phyloP scores from a whole-genome alignment of 2,329 filamentous ascomycete species.

The Beauveria sp. region DNA sequence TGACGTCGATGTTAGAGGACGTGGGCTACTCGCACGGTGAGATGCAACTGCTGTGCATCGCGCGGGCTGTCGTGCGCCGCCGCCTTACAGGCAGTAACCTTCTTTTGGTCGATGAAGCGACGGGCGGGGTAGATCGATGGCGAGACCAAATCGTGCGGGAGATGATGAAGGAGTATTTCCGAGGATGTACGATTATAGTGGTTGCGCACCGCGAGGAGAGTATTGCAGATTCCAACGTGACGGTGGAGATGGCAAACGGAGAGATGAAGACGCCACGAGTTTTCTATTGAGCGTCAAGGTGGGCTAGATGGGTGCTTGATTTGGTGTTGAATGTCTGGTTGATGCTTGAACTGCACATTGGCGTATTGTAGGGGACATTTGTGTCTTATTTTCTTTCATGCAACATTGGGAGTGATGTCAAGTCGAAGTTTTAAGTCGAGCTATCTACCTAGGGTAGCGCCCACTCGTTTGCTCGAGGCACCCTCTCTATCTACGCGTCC shows the following conservation, averaged over 20 bases:
- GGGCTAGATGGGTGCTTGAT: no score
- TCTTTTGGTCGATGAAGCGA: slow-evolving; percentile 4
- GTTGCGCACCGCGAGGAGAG: slow-evolving; percentile 2
- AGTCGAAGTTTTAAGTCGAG: no score
- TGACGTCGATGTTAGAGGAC: background rate
- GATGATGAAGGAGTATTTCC: slow-evolving; percentile 5
- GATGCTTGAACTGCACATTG: no score
- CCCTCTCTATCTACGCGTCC: no score
- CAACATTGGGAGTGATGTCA: no score
- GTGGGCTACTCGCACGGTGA: slow-evolving; percentile 2
- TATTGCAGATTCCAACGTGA: background rate
- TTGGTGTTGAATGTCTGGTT: no score
- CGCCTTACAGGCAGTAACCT: background rate
- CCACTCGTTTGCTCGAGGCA: no score
- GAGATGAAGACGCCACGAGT: background rate
- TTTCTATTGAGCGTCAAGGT: background rate
- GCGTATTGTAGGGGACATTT: no score
- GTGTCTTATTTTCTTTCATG: no score
- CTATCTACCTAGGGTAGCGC: no score
- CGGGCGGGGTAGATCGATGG: background rate
- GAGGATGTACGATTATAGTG: background rate
- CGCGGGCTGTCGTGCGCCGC: background rate
- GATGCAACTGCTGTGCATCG: slow-evolving; percentile 6
- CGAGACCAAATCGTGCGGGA: background rate
- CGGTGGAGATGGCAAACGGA: background rate